Base-by-base conservation (phyloP, 148 eudicot species). In the Oxyria digyna region DNA sequence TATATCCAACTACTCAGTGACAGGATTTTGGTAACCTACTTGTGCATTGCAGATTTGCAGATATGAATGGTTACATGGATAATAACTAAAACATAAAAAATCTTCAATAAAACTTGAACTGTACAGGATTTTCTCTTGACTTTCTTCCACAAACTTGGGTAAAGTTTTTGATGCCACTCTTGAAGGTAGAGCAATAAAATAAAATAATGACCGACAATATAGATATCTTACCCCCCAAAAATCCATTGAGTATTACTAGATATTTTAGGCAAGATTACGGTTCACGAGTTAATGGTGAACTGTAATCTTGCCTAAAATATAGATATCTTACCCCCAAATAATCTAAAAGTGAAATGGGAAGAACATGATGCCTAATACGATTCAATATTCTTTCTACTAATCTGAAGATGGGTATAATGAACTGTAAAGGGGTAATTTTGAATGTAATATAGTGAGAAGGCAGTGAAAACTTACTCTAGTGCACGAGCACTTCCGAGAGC, bases 401-500 rank as follows among this genome's bases (percentile, higher is more conserved):
- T 45, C 18, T 45, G 20, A 45, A 12, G 20, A 3, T 15, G 50
- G 50, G 6, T n/a, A 2, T 45, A 6, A 17, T 49, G 2, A 8
- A 49, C 27, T 18, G 6, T 18, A 48, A 1, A 20, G n/a, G 18
- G 54, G 54, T 24, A 54, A 54, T 26, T 23, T 10, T 26, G 32
- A 54, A 54, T 24, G 62, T 26, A 54, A 23, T 0, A 54, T 26
- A 54, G 62, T 23, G 32, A 27, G 62, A 12, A 27, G 65, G 27
- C n/a, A 66, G 31, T 41, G 6, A 24, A 66, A 37, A 90, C 99
- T 88, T 84, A 94, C 99, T 94, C 99, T 43, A 94, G 83, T 69
- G 97, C 97, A 75, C 97, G 89, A 81, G 99, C 97, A 75, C 91
- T 84, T 62, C 99, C 99, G 73, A 94, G 78, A 72, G 99, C 97